These are phyloP conservation scores for Thielaviopsis euricoi DNA, from an alignment of 2,329 filamentous ascomycete genomes.

Conservation along the genomic window DNA sequence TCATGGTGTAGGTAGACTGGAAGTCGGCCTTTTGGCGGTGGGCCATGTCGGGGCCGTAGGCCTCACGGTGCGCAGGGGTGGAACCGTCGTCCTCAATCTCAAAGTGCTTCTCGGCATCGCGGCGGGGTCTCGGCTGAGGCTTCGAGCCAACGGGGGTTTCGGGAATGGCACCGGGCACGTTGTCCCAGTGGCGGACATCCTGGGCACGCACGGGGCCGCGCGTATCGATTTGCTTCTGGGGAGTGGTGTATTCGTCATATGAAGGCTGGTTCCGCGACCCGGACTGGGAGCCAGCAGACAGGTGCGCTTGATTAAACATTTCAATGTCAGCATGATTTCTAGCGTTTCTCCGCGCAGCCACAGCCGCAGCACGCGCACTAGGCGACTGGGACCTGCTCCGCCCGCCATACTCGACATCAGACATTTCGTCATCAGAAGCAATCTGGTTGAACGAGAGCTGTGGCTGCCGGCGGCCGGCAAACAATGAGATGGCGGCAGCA, in stretches of 20 bases:
- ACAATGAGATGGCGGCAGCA: conserved; percentile 39
- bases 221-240: conserved; percentile 49
- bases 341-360: conserved; percentile 26
- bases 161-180: conserved; percentile 34
- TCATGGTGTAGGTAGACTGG: conserved; percentile 59
- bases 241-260: conserved; percentile 62
- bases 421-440: conserved; percentile 33
- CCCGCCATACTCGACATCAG: conserved; percentile 25
- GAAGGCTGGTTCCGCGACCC: conserved; percentile 11
- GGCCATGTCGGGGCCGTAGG: conserved; percentile 14
- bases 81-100: conserved; percentile 55
- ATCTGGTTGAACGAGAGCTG: conserved; percentile 64
- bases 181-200: conserved; percentile 65
- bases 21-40: conserved; percentile 46
- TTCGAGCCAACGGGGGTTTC: conserved; percentile 39
- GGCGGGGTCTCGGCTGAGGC: conserved; percentile 50
- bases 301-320: conserved; percentile 39
- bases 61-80: conserved; percentile 20
- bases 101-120: conserved; percentile 69
- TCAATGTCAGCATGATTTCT: conserved; percentile 41
- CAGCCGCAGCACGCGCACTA: conserved; percentile 27
- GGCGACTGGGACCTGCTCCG: conserved; percentile 29
- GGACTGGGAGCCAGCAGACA: conserved; percentile 47
- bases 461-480: conserved; percentile 38
- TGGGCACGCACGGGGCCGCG: conserved; percentile 42